Conservation (phyloP, 1,284 basidiomycete genomes). For the Gomphus sp. region DNA sequence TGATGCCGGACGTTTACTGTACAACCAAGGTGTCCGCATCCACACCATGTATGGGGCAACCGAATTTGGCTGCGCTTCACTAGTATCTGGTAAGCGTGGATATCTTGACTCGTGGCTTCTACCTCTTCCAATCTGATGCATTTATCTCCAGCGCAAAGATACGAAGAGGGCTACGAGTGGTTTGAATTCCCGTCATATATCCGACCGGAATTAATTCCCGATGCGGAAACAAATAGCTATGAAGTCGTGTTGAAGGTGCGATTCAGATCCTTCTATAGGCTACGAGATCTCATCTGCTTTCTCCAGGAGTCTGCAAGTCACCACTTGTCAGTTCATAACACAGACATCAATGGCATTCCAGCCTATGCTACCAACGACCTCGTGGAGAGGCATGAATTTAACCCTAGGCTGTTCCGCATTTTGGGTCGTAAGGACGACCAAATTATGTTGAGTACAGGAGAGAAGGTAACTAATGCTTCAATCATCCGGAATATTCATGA, state of each 20-base stretch:
- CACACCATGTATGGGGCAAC: neutral
- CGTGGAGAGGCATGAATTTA: slow-evolving; percentile 20
- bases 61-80: slow-evolving; percentile 2
- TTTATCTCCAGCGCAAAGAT: neutral
- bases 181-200: neutral
- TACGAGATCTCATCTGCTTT: neutral
- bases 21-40: neutral
- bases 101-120: too few species aligned
- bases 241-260: slow-evolving; percentile 3
- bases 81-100: neutral
- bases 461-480: slow-evolving; percentile 18
- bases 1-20: neutral
- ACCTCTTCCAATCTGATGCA: too few species aligned
- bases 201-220: neutral
- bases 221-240: neutral
- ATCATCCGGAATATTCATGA: neutral
- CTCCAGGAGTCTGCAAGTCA: slow-evolving; percentile 8
- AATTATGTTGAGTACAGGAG: slow-evolving; percentile 28
- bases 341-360: slow-evolving; percentile 17
- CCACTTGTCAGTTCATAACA: slow-evolving; percentile 21
- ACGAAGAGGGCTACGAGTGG: neutral
- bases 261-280: neutral
- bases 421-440: slow-evolving; percentile 28
- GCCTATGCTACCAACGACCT: slow-evolving; percentile 30
- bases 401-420: slow-evolving; percentile 16